Percentiles rank a stretch among this genome's conserved stretches.
phyloP scores from a whole-genome alignment of 164 flowering plant species.

The Chloranthus sessilifolius region DNA sequence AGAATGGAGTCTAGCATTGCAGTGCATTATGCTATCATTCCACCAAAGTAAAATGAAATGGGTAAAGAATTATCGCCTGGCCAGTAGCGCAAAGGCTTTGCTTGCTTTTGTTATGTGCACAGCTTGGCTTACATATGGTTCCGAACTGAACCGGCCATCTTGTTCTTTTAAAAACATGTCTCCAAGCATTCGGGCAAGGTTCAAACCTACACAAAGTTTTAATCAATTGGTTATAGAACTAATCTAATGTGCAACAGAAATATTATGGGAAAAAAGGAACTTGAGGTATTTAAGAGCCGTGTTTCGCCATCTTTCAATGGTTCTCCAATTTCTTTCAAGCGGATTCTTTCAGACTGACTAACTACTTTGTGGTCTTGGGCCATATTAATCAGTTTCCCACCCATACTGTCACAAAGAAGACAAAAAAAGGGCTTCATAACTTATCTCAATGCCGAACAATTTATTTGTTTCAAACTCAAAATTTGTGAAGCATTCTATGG shows the following conservation, averaged over 20 bases:
- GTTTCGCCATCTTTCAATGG: slow-evolving; percentile 87
- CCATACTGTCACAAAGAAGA: slow-evolving; percentile 57
- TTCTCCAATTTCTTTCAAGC: slow-evolving; percentile 57
- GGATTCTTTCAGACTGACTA: slow-evolving; percentile 66
- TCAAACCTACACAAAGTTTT: slow-evolving; percentile 49
- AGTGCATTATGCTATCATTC: too few species aligned
- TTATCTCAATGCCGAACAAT: too few species aligned
- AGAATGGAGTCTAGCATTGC: too few species aligned
- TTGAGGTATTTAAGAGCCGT: slow-evolving; percentile 45
- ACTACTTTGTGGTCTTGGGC: slow-evolving; percentile 83
- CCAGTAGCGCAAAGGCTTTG: slow-evolving; percentile 73
- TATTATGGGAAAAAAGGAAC: not conserved
- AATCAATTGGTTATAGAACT: not conserved
- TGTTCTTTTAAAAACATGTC: slow-evolving; percentile 93
- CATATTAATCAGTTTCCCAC: slow-evolving; percentile 68
- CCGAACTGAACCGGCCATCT: slow-evolving; percentile 82
- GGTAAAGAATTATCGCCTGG: slow-evolving; percentile 46
- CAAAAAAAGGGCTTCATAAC: not conserved
- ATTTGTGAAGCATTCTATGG: too few species aligned
- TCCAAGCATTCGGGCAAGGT: slow-evolving; percentile 96
- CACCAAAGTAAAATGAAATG: not conserved
- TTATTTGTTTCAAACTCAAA: too few species aligned
- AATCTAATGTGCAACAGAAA: not conserved
- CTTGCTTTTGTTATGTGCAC: slow-evolving; percentile 51
- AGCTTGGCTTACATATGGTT: slow-evolving; percentile 76